Evolutionary conservation across 805 yeast genomes (phyloP), one percentile per base, ranked within the genome.

Genomic region (Barnettozyma vustinii): DNA sequence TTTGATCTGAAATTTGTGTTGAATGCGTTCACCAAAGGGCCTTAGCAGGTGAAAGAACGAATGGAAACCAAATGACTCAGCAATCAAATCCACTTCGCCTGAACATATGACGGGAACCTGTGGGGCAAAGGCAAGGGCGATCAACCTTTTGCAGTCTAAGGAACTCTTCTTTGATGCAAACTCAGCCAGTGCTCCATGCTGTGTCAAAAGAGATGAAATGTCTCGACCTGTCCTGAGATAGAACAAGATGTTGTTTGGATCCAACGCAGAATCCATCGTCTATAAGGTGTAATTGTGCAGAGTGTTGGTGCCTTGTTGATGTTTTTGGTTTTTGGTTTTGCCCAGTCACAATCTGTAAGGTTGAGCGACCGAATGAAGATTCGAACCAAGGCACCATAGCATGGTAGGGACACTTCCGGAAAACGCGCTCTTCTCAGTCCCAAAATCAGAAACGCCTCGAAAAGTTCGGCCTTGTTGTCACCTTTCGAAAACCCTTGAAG

Each of bases 11-110:
- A 75, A 75, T 25, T 71, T 59, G 48, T 77, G 77, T 42, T 68
- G 66, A 30, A 79, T 74, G 50, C 65, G 69, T 55, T 77, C 80
- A 6, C 86, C 87, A 60, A 78, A 79, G 0, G 83, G 82, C 52
- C 68, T 64, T 18, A 81, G 51, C 44, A 81, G 58, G 53, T 73
- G 79, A 43, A 79, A 66, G n/a, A 75, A 59, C 2, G 80, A 71
- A 46, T 65, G 62, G 45, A 64, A 63, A 10, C 81, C 72, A 46
- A 69, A 59, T 8, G 60, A 56, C 47, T 67, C 72, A n/a, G 79
- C 67, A 13, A 74, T 47, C 6, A 62, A 52, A 48, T 79, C 80
- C 4, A 77, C 77, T 46, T 66, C 70, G 30, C 59, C 69, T 0
- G 84, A 72, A 4, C 78, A 67, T 36, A 72, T 72, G 7, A 80